These are phyloP conservation scores for Diplodia scrobiculata DNA, from an alignment of 2,329 filamentous ascomycete species.

Conservation along the genomic window DNA sequence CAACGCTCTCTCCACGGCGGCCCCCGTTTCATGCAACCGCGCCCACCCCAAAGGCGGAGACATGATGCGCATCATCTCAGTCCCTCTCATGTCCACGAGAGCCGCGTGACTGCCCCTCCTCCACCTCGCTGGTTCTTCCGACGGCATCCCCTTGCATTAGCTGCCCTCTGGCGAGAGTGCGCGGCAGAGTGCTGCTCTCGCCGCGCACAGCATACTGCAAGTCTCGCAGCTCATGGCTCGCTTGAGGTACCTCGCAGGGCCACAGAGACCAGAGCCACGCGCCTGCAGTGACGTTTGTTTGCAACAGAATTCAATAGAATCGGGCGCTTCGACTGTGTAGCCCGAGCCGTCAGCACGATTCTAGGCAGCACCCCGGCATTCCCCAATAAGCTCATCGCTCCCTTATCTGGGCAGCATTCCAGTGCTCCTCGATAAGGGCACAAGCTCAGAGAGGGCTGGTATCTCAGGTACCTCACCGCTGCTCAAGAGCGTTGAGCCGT, in stretches of 20 bases:
- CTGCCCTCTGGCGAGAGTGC: neutral
- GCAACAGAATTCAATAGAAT: slow-evolving; percentile 25
- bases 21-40: slow-evolving; percentile 10
- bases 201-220: slow-evolving; percentile 17
- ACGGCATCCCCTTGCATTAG: slow-evolving; percentile 21
- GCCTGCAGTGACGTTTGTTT: slow-evolving; percentile 21
- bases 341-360: slow-evolving; percentile 15
- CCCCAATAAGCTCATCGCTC: slow-evolving; percentile 8
- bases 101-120: slow-evolving; percentile 23
- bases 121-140: slow-evolving; percentile 9
- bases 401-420: slow-evolving; percentile 21
- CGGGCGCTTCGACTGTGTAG: slow-evolving; percentile 23
- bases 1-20: slow-evolving; percentile 20
- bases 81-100: slow-evolving; percentile 1
- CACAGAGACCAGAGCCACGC: slow-evolving; percentile 11
- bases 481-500: neutral
- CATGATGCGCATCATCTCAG: neutral
- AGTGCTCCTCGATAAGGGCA: slow-evolving; percentile 17
- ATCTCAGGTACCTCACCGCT: slow-evolving; percentile 2
- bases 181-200: slow-evolving; percentile 16
- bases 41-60: slow-evolving; percentile 4
- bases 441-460: slow-evolving; percentile 2
- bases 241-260: neutral
- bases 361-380: slow-evolving; percentile 17
- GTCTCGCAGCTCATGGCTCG: slow-evolving; percentile 22